phyloP scores from a whole-genome alignment of 768 basidiomycete species.

The Rhodotorula paludigena region DNA sequence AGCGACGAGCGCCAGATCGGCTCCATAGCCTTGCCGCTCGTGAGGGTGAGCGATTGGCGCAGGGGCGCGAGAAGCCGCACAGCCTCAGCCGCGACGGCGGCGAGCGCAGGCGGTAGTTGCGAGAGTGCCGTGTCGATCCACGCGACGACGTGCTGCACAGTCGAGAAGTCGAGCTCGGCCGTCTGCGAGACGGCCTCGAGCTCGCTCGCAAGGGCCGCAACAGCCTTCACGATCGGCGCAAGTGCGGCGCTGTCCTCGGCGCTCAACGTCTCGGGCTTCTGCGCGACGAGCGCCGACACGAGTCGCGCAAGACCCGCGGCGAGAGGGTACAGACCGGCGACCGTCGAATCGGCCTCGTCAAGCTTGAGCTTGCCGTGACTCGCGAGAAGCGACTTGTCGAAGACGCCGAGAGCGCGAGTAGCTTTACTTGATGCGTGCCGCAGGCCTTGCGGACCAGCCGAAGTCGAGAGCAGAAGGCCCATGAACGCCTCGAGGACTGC shows the following conservation, averaged over 20 bases:
- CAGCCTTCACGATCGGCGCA: conserved; percentile 41
- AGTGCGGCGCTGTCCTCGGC: conserved; percentile 18
- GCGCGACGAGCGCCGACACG: conserved; percentile 8
- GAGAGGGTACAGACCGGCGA: conserved; percentile 28
- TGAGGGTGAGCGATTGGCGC: conserved; percentile 55
- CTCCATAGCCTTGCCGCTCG: conserved; percentile 66
- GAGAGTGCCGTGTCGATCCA: conserved; percentile 55
- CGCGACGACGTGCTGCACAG: conserved; percentile 57
- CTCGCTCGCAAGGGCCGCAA: conserved; percentile 48
- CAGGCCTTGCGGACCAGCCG: conserved; percentile 4
- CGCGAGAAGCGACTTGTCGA: conserved; percentile 36
- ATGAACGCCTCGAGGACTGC: conserved; percentile 20
- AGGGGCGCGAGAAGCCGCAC: conserved; percentile 48
- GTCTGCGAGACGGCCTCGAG: conserved; percentile 52
- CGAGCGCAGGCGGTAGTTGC: conserved; percentile 35
- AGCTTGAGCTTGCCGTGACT: conserved; percentile 24
- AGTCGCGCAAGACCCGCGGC: conserved; percentile 10
- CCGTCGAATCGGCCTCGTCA: conserved; percentile 29
- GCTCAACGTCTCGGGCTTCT: neutral
- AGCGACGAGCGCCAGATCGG: conserved; percentile 61
- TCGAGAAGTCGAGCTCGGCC: conserved; percentile 61
- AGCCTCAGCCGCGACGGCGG: conserved; percentile 7
- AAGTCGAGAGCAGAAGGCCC: conserved; percentile 5
- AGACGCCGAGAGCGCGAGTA: conserved; percentile 18
- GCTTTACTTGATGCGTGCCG: conserved; percentile 15